A percentile compares a stretch with the other conserved stretches of the same genome.
phyloP scores from a whole-genome alignment of 2,329 filamentous ascomycete species.

The Amphichorda felina region DNA sequence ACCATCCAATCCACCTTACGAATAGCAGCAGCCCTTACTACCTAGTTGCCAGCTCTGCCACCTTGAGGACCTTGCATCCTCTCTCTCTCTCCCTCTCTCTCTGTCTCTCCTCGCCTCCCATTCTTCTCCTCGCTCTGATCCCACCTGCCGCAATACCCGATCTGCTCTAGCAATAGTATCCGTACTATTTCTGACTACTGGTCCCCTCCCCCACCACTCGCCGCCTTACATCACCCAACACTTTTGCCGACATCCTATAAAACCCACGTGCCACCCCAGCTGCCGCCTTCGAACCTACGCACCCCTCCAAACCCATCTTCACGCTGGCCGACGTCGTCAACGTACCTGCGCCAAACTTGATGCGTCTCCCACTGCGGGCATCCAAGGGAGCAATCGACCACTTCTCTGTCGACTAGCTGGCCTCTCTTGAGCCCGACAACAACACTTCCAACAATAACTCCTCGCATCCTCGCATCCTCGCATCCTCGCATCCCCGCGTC shows the following conservation, averaged over 20 bases:
- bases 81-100: constrained; percentile 3
- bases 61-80: neutral
- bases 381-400: constrained; percentile 2
- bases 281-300: too few species aligned
- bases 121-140: neutral
- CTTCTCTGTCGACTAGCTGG: constrained; percentile 7
- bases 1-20: too few species aligned
- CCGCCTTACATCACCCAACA: too few species aligned
- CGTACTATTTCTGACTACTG: neutral
- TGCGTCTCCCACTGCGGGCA: neutral
- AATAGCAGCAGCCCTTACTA: too few species aligned
- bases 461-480: neutral
- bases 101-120: constrained; percentile 6
- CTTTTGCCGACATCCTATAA: too few species aligned
- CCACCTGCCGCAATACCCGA: neutral
- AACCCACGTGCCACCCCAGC: too few species aligned
- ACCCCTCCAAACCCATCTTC: too few species aligned
- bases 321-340: too few species aligned
- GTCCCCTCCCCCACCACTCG: too few species aligned
- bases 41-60: neutral
- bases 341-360: too few species aligned
- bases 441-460: neutral
- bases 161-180: neutral
- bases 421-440: constrained; percentile 4
- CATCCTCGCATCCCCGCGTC: neutral